Conservation (phyloP, 2,329 filamentous ascomycete species). For the Neoscytalidium dimidiatum region DNA sequence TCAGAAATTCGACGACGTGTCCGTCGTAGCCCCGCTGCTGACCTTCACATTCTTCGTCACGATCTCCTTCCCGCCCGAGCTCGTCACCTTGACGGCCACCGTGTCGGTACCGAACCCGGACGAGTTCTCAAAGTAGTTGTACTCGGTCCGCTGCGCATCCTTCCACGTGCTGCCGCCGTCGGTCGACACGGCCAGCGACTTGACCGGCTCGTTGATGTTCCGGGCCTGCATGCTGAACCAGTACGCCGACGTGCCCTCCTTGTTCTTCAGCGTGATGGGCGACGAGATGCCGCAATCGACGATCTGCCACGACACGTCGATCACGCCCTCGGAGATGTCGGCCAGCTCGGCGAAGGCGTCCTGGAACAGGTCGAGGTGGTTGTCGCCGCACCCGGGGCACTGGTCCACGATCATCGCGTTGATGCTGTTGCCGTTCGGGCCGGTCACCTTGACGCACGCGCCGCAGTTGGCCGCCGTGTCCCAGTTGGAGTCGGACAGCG, state of each 20-base stretch:
- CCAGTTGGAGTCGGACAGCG: conserved; percentile 63
- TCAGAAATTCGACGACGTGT: background rate
- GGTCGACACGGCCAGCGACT: conserved; percentile 61
- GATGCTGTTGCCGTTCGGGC: conserved; percentile 58
- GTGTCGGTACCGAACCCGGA: conserved; percentile 57
- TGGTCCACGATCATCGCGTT: conserved; percentile 66
- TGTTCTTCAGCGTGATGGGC: conserved; percentile 55
- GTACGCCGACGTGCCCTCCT: conserved; percentile 53
- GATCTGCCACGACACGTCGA: conserved; percentile 52
- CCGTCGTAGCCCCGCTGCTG: background rate
- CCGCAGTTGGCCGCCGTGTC: conserved; percentile 59
- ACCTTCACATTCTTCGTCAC: background rate
- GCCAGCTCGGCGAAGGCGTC: conserved; percentile 53
- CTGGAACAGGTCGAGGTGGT: conserved; percentile 59
- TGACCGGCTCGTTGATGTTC: conserved; percentile 60
- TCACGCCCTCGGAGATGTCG: conserved; percentile 47
- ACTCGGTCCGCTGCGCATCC: conserved; percentile 51
- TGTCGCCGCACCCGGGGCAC: conserved; percentile 57
- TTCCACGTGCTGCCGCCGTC: conserved; percentile 63
- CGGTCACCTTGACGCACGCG: conserved; percentile 61
- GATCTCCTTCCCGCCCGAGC: background rate
- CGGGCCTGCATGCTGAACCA: conserved; percentile 67
- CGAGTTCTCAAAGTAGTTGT: conserved; percentile 63
- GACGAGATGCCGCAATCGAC: conserved; percentile 54
- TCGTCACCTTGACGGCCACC: conserved; percentile 59